Conservation (phyloP, 2,329 filamentous ascomycete genomes). For the Microsporum canis region DNA sequence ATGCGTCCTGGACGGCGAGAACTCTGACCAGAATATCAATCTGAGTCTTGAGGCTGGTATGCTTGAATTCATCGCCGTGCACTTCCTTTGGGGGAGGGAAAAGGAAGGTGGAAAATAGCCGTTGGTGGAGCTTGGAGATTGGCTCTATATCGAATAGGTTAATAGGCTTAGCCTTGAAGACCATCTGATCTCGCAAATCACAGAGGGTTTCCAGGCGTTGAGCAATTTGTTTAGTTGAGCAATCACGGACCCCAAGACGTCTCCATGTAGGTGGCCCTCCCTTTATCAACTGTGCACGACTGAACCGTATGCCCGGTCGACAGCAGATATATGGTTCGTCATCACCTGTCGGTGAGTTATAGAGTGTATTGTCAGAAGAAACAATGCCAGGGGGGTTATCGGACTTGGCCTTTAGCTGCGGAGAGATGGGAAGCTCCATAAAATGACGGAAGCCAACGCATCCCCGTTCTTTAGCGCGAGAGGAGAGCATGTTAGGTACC, state of each 20-base stretch:
- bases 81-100: slow-evolving; percentile 25
- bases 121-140: slow-evolving; percentile 23
- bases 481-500: slow-evolving; percentile 39
- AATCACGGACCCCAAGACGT: slow-evolving; percentile 31
- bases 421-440: slow-evolving; percentile 35
- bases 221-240: slow-evolving; percentile 24
- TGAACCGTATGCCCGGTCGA: slow-evolving; percentile 25
- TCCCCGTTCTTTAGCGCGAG: slow-evolving; percentile 36
- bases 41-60: slow-evolving; percentile 33
- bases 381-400: slow-evolving; percentile 14
- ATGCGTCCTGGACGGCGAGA: slow-evolving; percentile 34
- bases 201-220: slow-evolving; percentile 27
- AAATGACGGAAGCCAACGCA: slow-evolving; percentile 39
- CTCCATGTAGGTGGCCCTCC: slow-evolving; percentile 33
- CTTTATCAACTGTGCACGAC: slow-evolving; percentile 27
- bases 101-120: slow-evolving; percentile 30
- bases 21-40: slow-evolving; percentile 36
- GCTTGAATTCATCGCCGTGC: slow-evolving; percentile 6
- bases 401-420: slow-evolving; percentile 6
- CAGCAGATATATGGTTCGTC: slow-evolving; percentile 28
- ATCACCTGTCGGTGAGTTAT: slow-evolving; percentile 4
- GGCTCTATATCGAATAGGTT: slow-evolving; percentile 29
- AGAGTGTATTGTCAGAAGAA: slow-evolving; percentile 20
- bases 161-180: slow-evolving; percentile 21
- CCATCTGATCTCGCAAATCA: slow-evolving; percentile 25